Evolutionary conservation across 192 early-diverging fungal species (phyloP).

Genomic region (Coemansia sp.): DNA sequence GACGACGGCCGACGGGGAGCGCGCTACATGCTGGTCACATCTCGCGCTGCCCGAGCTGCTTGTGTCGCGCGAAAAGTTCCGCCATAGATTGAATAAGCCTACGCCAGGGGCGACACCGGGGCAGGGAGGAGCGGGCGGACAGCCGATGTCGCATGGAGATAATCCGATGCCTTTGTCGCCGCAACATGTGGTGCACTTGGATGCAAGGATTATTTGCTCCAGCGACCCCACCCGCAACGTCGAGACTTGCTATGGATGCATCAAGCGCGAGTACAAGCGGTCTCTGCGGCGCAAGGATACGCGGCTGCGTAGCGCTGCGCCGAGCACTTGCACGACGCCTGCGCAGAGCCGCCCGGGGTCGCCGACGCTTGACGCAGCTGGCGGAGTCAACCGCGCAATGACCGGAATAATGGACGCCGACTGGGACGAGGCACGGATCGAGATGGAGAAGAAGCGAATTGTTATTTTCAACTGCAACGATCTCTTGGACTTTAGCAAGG

Average conservation of each 20-base stretch:
- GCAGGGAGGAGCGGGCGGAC: background rate
- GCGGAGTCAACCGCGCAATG: conserved; percentile 33
- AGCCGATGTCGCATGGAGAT: conserved; percentile 25
- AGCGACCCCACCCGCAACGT: conserved; percentile 75
- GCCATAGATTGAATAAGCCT: conserved; percentile 52
- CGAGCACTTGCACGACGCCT: conserved; percentile 58
- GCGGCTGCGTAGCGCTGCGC: conserved; percentile 35
- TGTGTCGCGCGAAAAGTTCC: conserved; percentile 76
- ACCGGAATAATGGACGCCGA: conserved; percentile 60
- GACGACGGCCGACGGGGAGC: conserved; percentile 66
- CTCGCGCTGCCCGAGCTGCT: conserved; percentile 80
- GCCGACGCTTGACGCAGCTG: conserved; percentile 45
- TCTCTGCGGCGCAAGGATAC: conserved; percentile 61
- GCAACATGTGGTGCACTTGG: conserved; percentile 67
- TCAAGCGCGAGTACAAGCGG: conserved; percentile 79
- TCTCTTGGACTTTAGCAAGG: conserved; percentile 83
- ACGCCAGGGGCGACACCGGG: conserved; percentile 1
- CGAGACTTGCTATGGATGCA: conserved; percentile 78
- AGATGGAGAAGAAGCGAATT: conserved; percentile 74
- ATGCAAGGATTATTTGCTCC: conserved; percentile 83
- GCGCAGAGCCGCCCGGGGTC: conserved; percentile 59
- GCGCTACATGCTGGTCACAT: conserved; percentile 77
- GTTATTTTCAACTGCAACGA: conserved; percentile 87
- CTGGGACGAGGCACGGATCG: conserved; percentile 67
- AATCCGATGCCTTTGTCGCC: conserved; percentile 46